Conservation (phyloP, 176 grass and related monocot species). For the Zizania latifolia region DNA sequence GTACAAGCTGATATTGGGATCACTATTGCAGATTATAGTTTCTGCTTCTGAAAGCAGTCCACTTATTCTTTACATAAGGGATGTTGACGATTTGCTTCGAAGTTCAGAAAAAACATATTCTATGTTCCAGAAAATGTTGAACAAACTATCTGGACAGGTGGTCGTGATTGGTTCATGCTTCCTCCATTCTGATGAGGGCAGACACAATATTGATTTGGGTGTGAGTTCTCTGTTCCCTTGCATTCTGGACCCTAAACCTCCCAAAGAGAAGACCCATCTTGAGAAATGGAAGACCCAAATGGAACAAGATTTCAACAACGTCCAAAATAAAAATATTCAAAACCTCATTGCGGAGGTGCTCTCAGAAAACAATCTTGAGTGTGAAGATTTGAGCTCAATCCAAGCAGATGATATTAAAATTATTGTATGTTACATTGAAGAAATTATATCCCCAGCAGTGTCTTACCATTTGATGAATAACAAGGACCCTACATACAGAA, state of each 20-base stretch:
- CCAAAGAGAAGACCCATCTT: constrained; percentile 49
- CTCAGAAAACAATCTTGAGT: constrained; percentile 56
- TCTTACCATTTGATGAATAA: constrained; percentile 82
- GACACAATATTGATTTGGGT: constrained; percentile 32
- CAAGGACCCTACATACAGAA: constrained; percentile 70
- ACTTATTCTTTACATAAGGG: constrained; percentile 73
- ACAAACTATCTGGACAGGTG: constrained; percentile 57
- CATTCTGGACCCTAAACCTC: constrained; percentile 59
- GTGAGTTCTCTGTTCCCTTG: constrained; percentile 67
- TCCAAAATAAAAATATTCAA: constrained; percentile 25
- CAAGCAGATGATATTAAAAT: constrained; percentile 32
- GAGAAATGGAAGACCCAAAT: constrained; percentile 66
- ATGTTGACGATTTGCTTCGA: constrained; percentile 49
- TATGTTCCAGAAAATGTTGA: constrained; percentile 73
- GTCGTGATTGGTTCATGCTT: constrained; percentile 75
- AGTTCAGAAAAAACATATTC: constrained; percentile 42
- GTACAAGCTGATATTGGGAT: constrained; percentile 16
- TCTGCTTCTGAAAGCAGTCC: constrained; percentile 45
- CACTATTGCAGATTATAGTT: constrained; percentile 45
- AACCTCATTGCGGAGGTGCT: constrained; percentile 50
- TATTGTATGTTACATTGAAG: constrained; percentile 44
- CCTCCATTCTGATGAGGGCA: constrained; percentile 33
- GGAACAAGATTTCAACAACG: constrained; percentile 51
- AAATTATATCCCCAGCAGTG: constrained; percentile 69
- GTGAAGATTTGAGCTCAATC: constrained; percentile 71